Conservation (phyloP, 176 grass and related monocot genomes). For the Eleusine indica region DNA sequence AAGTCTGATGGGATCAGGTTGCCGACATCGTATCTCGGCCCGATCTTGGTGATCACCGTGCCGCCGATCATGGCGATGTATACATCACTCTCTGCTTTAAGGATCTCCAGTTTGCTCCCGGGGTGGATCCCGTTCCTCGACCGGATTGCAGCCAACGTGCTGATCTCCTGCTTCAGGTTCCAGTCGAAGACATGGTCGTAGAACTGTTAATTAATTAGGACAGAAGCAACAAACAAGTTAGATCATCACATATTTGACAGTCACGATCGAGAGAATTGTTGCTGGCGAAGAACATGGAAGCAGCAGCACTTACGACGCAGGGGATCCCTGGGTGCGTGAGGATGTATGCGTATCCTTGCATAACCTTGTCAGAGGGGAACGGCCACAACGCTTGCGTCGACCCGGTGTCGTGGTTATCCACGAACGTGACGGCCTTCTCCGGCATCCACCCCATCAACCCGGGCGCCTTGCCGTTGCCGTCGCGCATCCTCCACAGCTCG, state of each 20-base stretch:
- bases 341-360: conserved; percentile 82
- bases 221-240: neutral
- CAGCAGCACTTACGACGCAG: conserved; percentile 52
- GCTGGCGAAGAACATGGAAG: neutral
- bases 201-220: conserved; percentile 25
- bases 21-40: conserved; percentile 28
- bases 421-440: conserved; percentile 71
- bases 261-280: neutral
- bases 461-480: conserved; percentile 55
- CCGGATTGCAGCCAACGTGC: conserved; percentile 20
- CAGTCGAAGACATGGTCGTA: conserved; percentile 60
- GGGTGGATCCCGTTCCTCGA: conserved; percentile 46
- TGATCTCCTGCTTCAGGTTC: conserved; percentile 46
- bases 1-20: conserved; percentile 50
- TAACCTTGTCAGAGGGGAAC: conserved; percentile 79
- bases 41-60: conserved; percentile 50
- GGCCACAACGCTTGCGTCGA: conserved; percentile 73
- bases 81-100: conserved; percentile 43
- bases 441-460: conserved; percentile 76
- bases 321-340: conserved; percentile 79
- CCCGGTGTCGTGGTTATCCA: conserved; percentile 82
- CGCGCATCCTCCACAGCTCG: conserved; percentile 48
- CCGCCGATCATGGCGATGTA: conserved; percentile 41
- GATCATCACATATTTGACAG: neutral
- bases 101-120: conserved; percentile 44